These are phyloP conservation scores for Fusarium siculi DNA, from an alignment of 2,329 filamentous ascomycete species.

Conservation along the genomic window DNA sequence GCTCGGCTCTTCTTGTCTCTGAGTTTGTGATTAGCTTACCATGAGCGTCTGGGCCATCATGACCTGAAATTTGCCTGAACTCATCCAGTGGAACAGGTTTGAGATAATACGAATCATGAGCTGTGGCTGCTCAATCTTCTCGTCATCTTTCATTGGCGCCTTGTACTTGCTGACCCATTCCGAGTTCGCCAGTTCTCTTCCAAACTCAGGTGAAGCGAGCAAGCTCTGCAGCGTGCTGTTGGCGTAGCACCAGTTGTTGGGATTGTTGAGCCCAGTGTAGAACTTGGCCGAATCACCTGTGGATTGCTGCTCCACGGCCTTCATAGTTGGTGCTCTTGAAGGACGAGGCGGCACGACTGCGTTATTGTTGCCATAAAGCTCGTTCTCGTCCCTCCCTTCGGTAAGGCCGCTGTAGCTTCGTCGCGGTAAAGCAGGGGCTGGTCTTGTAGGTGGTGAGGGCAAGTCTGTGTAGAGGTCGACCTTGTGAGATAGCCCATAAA, in stretches of 20 bases:
- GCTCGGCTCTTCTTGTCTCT: conserved; percentile 26
- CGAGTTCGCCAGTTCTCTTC: conserved; percentile 68
- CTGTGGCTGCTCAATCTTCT: conserved; percentile 64
- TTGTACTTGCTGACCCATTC: conserved; percentile 72
- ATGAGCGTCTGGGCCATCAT: conserved; percentile 68
- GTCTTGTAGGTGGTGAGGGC: conserved; percentile 69
- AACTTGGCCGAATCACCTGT: conserved; percentile 49
- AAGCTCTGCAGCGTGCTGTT: conserved; percentile 90
- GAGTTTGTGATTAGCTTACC: conserved; percentile 55
- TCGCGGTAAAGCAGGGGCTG: conserved; percentile 73
- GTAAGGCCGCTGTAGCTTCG: conserved; percentile 83
- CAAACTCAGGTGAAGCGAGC: conserved; percentile 77
- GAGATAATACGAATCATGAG: conserved; percentile 69
- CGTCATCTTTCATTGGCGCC: conserved; percentile 72
- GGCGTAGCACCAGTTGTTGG: conserved; percentile 88
- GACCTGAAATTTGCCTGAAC: conserved; percentile 58
- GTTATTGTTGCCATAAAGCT: conserved; percentile 53
- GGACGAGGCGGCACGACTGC: conserved; percentile 52
- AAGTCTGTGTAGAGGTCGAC: conserved; percentile 60
- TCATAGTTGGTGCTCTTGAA: conserved; percentile 50
- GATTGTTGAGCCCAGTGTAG: conserved; percentile 78
- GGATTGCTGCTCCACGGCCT: conserved; percentile 57
- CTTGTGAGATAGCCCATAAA: conserved; percentile 47
- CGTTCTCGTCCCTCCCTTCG: conserved; percentile 51
- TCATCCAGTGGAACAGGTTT: conserved; percentile 68